These are phyloP conservation scores for Cytospora schulzeri DNA, from an alignment of 2,329 filamentous ascomycete genomes.

Conservation along the genomic window DNA sequence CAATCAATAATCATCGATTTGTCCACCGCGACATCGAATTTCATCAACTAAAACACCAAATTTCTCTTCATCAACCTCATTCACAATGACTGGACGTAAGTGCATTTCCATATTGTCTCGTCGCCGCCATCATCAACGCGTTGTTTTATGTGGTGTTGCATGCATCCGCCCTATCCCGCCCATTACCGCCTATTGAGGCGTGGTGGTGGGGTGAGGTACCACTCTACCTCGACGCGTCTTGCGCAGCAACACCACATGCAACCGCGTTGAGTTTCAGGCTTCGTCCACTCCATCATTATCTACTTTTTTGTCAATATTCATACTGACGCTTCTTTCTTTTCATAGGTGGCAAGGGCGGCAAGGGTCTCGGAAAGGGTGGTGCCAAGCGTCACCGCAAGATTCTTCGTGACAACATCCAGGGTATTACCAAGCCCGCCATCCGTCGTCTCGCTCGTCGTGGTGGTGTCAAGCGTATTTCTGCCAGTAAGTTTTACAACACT, in stretches of 20 bases:
- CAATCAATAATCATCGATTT: constrained; percentile 36
- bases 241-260: constrained; percentile 26
- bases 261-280: constrained; percentile 23
- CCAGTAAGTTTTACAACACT: constrained; percentile 61
- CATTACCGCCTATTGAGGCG: constrained; percentile 29
- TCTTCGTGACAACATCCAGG: constrained; percentile 99
- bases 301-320: constrained; percentile 16
- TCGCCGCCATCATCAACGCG: constrained; percentile 20
- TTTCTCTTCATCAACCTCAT: constrained; percentile 35
- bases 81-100: constrained; percentile 65
- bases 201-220: constrained; percentile 33
- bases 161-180: constrained; percentile 14
- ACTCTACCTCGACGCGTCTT: constrained; percentile 36
- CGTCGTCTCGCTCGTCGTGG: constrained; percentile 98
- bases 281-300: constrained; percentile 11
- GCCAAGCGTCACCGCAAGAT: constrained; percentile 99
- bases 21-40: constrained; percentile 37
- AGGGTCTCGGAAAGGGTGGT: constrained; percentile 96
- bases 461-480: constrained; percentile 99
- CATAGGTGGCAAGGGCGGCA: constrained; percentile 89
- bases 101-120: constrained; percentile 23
- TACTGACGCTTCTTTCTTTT: constrained; percentile 49
- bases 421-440: constrained; percentile 98
- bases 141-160: constrained; percentile 7
- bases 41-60: constrained; percentile 32